These are phyloP conservation scores for Parathielavia appendiculata DNA, from an alignment of 495 filamentous ascomycete genomes.

Conservation along the genomic window DNA sequence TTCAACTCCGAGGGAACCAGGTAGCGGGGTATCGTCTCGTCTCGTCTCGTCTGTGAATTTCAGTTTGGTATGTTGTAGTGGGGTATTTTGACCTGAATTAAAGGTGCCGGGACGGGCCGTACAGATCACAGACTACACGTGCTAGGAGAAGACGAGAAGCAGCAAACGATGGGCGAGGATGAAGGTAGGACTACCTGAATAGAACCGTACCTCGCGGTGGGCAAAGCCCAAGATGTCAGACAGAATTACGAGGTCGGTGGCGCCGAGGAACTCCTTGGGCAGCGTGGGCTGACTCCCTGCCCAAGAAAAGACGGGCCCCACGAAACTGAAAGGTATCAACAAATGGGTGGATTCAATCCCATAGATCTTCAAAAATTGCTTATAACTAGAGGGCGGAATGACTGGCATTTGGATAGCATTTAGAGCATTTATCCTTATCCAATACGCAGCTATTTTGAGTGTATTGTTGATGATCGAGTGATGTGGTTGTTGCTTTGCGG, in stretches of 20 bases:
- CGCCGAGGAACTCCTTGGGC: slow-evolving; percentile 1
- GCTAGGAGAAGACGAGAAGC: not conserved
- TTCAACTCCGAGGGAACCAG: not conserved
- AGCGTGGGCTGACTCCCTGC: slow-evolving; percentile 2
- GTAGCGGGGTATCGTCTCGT: not conserved
- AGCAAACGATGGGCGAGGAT: not conserved
- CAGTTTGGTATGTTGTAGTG: not conserved
- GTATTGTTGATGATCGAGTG: too few relatives aligned
- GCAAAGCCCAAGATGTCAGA: not conserved
- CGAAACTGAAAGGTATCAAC: not conserved
- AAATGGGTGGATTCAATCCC: too few relatives aligned
- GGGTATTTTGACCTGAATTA: not conserved
- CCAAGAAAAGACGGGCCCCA: too few relatives aligned
- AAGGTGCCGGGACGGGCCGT: not conserved
- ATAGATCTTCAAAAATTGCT: too few relatives aligned
- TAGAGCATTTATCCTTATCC: too few relatives aligned
- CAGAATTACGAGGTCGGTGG: not conserved
- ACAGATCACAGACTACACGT: not conserved
- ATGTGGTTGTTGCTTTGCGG: too few relatives aligned
- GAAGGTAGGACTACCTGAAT: not conserved
- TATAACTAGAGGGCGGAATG: too few relatives aligned
- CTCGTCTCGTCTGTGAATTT: not conserved
- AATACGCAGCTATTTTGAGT: too few relatives aligned
- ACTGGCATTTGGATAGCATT: too few relatives aligned
- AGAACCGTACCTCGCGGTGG: not conserved